Evolutionary conservation across 257 asterid genomes (phyloP).

Genomic region (Orobanche coerulescens): DNA sequence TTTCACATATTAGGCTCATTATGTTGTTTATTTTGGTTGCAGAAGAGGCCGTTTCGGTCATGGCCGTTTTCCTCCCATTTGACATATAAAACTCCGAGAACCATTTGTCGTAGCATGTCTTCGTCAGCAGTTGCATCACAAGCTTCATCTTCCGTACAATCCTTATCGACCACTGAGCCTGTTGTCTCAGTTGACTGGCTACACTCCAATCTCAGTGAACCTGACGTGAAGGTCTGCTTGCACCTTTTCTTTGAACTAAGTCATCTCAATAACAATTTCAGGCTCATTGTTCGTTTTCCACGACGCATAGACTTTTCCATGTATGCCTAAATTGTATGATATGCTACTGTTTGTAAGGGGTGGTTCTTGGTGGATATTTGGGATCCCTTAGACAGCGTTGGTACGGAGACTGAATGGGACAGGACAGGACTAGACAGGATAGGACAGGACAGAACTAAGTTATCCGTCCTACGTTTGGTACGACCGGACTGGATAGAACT

Average conservation of each 20-base stretch:
- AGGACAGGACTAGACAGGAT: too few relatives aligned
- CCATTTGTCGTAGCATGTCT: slow-evolving; percentile 38
- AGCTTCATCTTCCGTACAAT: slow-evolving; percentile 44
- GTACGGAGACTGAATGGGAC: too few relatives aligned
- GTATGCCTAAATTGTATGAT: neutral
- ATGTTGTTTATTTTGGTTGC: slow-evolving; percentile 13
- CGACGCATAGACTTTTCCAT: neutral
- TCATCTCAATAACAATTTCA: neutral
- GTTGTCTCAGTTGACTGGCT: slow-evolving; percentile 98
- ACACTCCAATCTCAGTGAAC: slow-evolving; percentile 67
- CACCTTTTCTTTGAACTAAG: neutral
- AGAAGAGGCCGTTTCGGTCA: slow-evolving; percentile 37
- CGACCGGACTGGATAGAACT: too few relatives aligned
- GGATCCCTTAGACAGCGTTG: neutral
- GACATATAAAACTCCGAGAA: slow-evolving; percentile 27
- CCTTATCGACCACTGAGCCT: slow-evolving; percentile 52
- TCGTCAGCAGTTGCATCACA: slow-evolving; percentile 53
- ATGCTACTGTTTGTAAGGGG: neutral
- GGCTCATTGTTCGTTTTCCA: neutral
- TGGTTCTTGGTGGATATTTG: slow-evolving; percentile 4
- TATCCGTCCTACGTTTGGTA: too few relatives aligned
- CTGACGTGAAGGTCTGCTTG: slow-evolving; percentile 65
- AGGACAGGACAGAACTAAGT: too few relatives aligned
- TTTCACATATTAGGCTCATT: neutral
- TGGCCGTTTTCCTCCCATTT: slow-evolving; percentile 31